phyloP scores from a whole-genome alignment of 2,329 filamentous ascomycete species.

The Penicillium sp. region DNA sequence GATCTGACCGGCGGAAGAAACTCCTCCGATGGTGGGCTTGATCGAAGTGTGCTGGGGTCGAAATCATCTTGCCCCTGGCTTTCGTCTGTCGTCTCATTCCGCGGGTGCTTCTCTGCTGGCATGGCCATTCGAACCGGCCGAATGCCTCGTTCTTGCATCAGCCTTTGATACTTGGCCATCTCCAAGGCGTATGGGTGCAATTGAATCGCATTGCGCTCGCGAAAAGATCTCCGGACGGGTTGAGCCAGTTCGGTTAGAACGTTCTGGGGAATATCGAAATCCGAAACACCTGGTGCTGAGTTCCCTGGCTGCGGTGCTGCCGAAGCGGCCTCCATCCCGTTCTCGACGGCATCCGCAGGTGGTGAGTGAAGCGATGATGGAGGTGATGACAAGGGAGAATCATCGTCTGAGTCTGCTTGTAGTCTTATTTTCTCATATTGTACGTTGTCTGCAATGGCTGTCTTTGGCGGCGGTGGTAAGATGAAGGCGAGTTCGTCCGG shows the following conservation, averaged over 20 bases:
- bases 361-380: constrained; percentile 33
- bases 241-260: constrained; percentile 28
- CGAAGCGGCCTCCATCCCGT: neutral
- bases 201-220: constrained; percentile 51
- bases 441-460: neutral
- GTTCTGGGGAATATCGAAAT: constrained; percentile 31
- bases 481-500: constrained; percentile 42
- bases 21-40: constrained; percentile 34
- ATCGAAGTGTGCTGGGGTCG: constrained; percentile 33
- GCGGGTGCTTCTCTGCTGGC: constrained; percentile 15
- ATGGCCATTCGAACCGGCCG: constrained; percentile 42
- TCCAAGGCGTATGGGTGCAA: constrained; percentile 52
- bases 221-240: constrained; percentile 37
- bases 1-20: constrained; percentile 31
- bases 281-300: constrained; percentile 19
- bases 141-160: constrained; percentile 45
- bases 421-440: constrained; percentile 5
- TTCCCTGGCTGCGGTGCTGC: constrained; percentile 1
- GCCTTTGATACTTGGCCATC: constrained; percentile 45
- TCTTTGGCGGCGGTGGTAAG: constrained; percentile 20
- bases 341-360: neutral
- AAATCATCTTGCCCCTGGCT: constrained; percentile 37
- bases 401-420: constrained; percentile 17
- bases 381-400: constrained; percentile 42
- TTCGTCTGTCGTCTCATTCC: constrained; percentile 25